Base-by-base conservation (phyloP, 805 yeast species). In the Metschnikowia anglica region DNA sequence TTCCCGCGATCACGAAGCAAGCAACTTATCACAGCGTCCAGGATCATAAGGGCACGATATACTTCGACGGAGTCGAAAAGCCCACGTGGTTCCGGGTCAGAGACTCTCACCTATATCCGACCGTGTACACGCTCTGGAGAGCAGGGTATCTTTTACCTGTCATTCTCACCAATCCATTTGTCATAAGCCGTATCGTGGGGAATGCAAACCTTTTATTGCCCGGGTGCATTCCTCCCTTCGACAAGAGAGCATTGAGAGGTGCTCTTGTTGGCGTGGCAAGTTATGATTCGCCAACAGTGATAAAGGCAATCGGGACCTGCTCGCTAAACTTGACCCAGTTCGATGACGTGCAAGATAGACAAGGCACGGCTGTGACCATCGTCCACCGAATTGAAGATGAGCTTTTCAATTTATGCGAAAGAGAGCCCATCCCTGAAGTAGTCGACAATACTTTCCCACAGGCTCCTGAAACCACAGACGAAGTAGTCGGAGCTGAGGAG, bases 201-300 rank as follows among this genome's bases (percentile, higher is more conserved):
- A 97, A 97, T 10, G 97, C 98, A 0, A 77, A 85, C 53, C 63
- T 86, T 48, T 85, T 85, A 89, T 68, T 84, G 25, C 85, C 89
- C 2, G 95, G 95, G 0, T 74, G 80, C 4, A 56, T 74, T 4
- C 77, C 80, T 0, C 83, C 83, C 2, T 81, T 85, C 53, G 86
- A 83, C 36, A 33, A 50, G 0, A 52, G 73, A 4, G 68, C 76
- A 4, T 53, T 49, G 2, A 64, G 63, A 34, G 95, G 88, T 0
- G 55, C 72, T 0, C 57, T 87, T 3, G 96, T 89, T 15, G 96
- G 85, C 1, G 72, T 91, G 19, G 88, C 83, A 0, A 77, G 79
- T 48, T 67, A 72, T 21, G 72, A 74, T 12, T 58, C 71, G 17
- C 95, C 95, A 0, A 60, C 74, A 2, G 83, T 83, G 9, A 73